Conservation (phyloP, 1,284 basidiomycete genomes). For the Ustilago bromivora region DNA sequence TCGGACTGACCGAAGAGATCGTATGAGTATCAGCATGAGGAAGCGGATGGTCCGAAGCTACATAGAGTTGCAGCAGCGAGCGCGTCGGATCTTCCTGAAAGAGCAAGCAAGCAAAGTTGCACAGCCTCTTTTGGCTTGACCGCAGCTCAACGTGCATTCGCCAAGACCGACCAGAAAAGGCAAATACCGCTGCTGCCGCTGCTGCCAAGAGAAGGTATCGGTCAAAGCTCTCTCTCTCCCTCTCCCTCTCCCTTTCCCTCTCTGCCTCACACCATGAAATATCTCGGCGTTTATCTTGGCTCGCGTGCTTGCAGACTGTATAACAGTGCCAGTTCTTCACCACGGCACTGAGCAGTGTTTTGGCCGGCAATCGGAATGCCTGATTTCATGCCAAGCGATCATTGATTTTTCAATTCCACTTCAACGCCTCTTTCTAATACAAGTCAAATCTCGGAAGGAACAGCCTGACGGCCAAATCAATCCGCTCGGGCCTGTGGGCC, state of each 20-base stretch:
- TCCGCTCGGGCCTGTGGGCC: not conserved
- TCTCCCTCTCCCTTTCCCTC: no score
- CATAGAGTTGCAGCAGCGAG: not conserved
- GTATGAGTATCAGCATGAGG: not conserved
- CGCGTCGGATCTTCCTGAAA: not conserved
- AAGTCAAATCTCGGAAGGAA: not conserved
- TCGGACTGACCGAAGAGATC: not conserved
- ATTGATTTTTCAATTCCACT: not conserved
- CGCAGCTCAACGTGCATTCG: not conserved
- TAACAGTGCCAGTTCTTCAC: not conserved
- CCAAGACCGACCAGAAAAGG: slow-evolving; percentile 5
- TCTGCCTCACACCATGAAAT: not conserved
- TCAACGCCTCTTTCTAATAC: slow-evolving; percentile 1
- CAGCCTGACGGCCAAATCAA: not conserved
- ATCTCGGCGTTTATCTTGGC: slow-evolving; percentile 8
- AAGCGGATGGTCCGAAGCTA: not conserved
- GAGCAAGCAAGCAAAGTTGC: not conserved
- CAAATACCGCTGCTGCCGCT: not conserved
- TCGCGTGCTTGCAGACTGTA: not conserved
- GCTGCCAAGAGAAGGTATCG: not conserved
- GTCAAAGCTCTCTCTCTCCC: not conserved
- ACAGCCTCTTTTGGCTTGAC: slow-evolving; percentile 7
- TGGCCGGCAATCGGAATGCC: slow-evolving; percentile 7
- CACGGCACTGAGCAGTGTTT: not conserved
- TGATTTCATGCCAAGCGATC: slow-evolving; percentile 2